Percentiles rank a stretch among this genome's conserved stretches.
phyloP scores from a whole-genome alignment of 1,284 basidiomycete species.

The Cystobasidium pallidum region DNA sequence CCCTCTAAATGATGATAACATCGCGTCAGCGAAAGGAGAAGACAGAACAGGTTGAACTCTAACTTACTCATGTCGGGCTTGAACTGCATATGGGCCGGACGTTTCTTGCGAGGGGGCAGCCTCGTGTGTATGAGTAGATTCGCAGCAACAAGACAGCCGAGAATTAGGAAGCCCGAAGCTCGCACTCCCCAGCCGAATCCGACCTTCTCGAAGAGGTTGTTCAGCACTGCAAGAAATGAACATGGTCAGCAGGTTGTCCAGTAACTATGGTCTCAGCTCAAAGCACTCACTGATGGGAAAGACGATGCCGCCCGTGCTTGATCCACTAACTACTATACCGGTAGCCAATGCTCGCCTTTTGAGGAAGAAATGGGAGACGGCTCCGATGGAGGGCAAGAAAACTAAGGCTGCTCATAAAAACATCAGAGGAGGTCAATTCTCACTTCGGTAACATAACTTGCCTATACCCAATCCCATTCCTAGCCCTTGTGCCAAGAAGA shows the following conservation, averaged over 20 bases:
- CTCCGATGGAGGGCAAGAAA: conserved; percentile 49
- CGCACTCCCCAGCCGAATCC: conserved; percentile 49
- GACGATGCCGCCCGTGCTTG: conserved; percentile 48
- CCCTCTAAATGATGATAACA: conserved; percentile 43
- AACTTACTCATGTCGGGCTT: conserved; percentile 40
- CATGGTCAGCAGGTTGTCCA: conserved; percentile 45
- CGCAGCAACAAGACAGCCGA: conserved; percentile 47
- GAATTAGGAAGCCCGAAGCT: conserved; percentile 47
- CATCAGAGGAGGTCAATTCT: not conserved
- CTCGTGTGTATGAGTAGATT: conserved; percentile 46
- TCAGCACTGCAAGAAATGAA: conserved; percentile 38
- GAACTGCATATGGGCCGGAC: conserved; percentile 47
- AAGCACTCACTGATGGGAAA: conserved; percentile 37
- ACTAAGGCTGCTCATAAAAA: conserved; percentile 45
- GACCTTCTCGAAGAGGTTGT: conserved; percentile 39
- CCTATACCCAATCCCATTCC: conserved; percentile 33
- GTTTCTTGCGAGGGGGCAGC: conserved; percentile 48
- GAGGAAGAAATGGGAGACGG: conserved; percentile 51
- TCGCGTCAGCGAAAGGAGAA: conserved; percentile 4
- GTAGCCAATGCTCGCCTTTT: conserved; percentile 49
- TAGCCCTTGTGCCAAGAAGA: conserved; percentile 8
- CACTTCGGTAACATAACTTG: not conserved
- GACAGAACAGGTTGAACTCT: not conserved
- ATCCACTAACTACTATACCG: conserved; percentile 50
- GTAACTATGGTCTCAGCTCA: not conserved